These are phyloP conservation scores for Cladosporium sp. DNA, from an alignment of 2,329 filamentous ascomycete genomes.

Conservation along the genomic window DNA sequence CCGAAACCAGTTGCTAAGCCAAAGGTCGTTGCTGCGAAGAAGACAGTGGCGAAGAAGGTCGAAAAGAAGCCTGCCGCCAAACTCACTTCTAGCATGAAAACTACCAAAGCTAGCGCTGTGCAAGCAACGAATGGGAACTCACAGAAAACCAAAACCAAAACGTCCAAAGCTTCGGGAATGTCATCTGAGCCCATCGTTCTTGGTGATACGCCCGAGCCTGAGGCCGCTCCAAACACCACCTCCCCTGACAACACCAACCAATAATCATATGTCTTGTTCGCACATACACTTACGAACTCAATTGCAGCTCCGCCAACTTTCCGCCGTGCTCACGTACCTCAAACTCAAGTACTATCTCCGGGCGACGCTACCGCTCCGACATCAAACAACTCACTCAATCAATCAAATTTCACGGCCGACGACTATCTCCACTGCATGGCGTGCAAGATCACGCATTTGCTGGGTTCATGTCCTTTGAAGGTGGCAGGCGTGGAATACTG, in stretches of 20 bases:
- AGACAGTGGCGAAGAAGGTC: slow-evolving; percentile 14
- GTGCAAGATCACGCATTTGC: slow-evolving; percentile 56
- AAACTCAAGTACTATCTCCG: slow-evolving; percentile 20
- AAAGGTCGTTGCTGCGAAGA: neutral
- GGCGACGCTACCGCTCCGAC: neutral
- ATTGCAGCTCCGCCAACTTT: slow-evolving; percentile 26
- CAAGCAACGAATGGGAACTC: neutral
- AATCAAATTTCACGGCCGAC: slow-evolving; percentile 19
- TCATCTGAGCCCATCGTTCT: neutral
- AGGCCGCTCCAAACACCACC: neutral
- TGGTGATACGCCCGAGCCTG: neutral
- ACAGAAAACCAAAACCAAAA: neutral
- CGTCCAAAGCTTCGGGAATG: neutral
- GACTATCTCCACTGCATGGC: slow-evolving; percentile 50
- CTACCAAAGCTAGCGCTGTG: slow-evolving; percentile 20
- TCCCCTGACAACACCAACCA: neutral
- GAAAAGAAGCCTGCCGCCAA: slow-evolving; percentile 10
- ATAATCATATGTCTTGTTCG: neutral
- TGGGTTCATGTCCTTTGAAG: slow-evolving; percentile 64
- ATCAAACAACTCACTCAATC: slow-evolving; percentile 18
- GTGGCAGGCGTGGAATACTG: slow-evolving; percentile 62
- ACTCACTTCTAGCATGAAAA: slow-evolving; percentile 29
- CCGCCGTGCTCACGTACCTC: slow-evolving; percentile 27
- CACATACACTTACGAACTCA: slow-evolving; percentile 14
- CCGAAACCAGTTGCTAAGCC: slow-evolving; percentile 6